A percentile compares a stretch with the other conserved stretches of the same genome.
These are phyloP conservation scores for Cercophora newfieldiana DNA, from an alignment of 495 filamentous ascomycete genomes.

Conservation along the genomic window DNA sequence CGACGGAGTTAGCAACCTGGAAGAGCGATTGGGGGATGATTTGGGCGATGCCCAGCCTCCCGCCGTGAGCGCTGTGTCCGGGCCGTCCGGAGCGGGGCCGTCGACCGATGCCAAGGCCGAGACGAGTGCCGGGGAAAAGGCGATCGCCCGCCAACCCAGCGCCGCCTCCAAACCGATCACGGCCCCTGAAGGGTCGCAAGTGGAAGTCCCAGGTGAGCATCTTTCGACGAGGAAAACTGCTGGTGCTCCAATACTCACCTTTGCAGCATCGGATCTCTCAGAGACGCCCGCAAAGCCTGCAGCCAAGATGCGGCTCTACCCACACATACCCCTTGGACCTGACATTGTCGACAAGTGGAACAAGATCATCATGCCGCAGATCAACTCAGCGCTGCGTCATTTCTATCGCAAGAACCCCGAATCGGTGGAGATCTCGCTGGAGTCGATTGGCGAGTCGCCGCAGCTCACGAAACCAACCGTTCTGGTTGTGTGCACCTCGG, in stretches of 20 bases:
- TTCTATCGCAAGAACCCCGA: constrained; percentile 68
- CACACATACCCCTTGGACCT: constrained; percentile 54
- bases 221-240: neutral
- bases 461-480: constrained; percentile 70
- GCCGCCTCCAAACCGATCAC: neutral
- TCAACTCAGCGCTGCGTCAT: constrained; percentile 58
- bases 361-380: constrained; percentile 65
- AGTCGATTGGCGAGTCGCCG: constrained; percentile 68
- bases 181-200: neutral
- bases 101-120: constrained; percentile 25
- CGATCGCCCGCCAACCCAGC: neutral
- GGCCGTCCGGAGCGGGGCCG: constrained; percentile 9
- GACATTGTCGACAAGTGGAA: constrained; percentile 72
- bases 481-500: constrained; percentile 72
- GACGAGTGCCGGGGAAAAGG: neutral
- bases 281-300: constrained; percentile 26
- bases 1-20: constrained; percentile 49
- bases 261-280: neutral
- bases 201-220: constrained; percentile 17
- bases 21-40: constrained; percentile 47
- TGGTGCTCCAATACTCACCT: neutral
- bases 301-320: constrained; percentile 50
- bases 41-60: constrained; percentile 26
- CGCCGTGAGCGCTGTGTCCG: constrained; percentile 13
- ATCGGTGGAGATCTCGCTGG: constrained; percentile 71